These are phyloP conservation scores for Leucaena leucocephala DNA, from an alignment of 306 rosid species.

Conservation along the genomic window DNA sequence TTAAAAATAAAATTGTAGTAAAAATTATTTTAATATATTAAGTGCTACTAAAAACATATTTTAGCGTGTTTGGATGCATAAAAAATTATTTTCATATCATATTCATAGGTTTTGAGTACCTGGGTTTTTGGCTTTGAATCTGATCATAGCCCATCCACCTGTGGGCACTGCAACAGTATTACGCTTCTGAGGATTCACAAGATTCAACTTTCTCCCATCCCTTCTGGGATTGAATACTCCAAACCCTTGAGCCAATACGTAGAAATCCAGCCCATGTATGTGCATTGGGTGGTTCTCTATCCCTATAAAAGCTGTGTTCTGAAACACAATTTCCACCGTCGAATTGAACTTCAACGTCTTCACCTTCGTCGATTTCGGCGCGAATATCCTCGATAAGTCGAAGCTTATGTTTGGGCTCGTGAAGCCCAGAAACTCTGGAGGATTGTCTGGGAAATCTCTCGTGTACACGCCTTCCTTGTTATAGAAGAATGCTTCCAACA, in stretches of 20 bases:
- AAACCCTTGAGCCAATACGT: not conserved
- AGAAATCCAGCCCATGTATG: not conserved
- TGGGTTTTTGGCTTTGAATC: not conserved
- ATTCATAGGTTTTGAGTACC: not conserved
- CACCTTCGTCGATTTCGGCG: constrained; percentile 1
- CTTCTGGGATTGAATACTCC: not conserved
- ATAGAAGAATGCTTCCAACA: not conserved
- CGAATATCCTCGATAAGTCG: not conserved
- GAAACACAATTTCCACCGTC: not conserved
- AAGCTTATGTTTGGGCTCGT: not conserved
- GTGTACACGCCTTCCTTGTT: not conserved
- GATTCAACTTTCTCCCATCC: not conserved
- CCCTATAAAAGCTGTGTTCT: not conserved
- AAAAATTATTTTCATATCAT: too few species aligned
- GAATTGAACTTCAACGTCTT: not conserved
- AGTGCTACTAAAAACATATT: too few species aligned
- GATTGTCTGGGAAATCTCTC: not conserved
- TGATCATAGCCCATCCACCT: not conserved
- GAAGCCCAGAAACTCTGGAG: not conserved
- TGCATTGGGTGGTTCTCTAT: not conserved
- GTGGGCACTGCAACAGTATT: not conserved
- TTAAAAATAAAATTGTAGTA: too few species aligned
- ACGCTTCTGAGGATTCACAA: not conserved
- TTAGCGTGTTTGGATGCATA: too few species aligned
- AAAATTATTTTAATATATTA: too few species aligned